These are phyloP conservation scores for Parachaetomium inaequale DNA, from an alignment of 495 filamentous ascomycete genomes.

Conservation along the genomic window DNA sequence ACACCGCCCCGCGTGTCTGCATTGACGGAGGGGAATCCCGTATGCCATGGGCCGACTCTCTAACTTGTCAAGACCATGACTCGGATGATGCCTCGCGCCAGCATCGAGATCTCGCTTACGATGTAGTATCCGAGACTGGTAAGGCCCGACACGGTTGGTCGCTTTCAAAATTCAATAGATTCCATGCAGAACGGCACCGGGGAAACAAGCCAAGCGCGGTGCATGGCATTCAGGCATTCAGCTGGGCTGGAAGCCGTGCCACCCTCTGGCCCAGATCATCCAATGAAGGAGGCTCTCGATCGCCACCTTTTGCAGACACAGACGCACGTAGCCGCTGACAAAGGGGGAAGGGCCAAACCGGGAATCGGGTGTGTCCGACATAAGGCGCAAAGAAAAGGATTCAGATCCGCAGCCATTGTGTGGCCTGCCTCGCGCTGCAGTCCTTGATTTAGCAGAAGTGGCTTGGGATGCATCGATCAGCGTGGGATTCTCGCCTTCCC, in stretches of 20 bases:
- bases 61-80: background rate
- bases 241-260: background rate
- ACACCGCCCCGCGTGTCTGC: background rate
- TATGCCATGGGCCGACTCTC: background rate
- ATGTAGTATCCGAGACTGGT: background rate
- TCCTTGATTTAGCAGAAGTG: no score
- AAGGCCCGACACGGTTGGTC: background rate
- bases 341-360: background rate
- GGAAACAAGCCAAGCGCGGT: background rate
- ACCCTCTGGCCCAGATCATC: background rate
- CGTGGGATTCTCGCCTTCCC: no score
- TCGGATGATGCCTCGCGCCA: background rate
- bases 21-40: background rate
- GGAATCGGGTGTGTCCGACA: background rate
- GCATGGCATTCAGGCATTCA: background rate
- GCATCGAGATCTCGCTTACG: background rate
- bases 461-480: no score
- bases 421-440: no score
- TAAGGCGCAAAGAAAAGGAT: background rate
- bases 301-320: conserved; percentile 1
- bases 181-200: background rate
- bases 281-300: conserved; percentile 8
- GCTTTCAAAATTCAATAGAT: conserved; percentile 4
- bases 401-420: background rate
- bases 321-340: conserved; percentile 11